Base-by-base conservation (phyloP, 441 rosid genomes). In the Populus trichocarpa region DNA sequence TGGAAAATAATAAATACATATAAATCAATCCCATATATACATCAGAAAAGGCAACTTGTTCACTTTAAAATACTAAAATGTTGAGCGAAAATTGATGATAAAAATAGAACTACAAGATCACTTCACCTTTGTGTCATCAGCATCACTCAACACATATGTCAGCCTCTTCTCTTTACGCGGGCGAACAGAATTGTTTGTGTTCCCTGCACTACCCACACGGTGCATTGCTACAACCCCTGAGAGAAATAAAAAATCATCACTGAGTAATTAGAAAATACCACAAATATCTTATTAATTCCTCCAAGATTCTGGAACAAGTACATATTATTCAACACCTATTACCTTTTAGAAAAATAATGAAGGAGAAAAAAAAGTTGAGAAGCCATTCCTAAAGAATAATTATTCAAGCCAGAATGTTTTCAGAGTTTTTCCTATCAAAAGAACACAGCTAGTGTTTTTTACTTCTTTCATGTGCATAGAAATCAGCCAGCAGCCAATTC, bases 181-280 rank as follows among this genome's bases (percentile, higher is more conserved):
- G 46, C 99, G 99, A 81, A 84, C 90, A 84, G 99, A 95, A 86
- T 90, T 90, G 75, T 84, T 74, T 35, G 90, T 92, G 88, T 96
- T 97, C 81, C 99, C 99, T 6, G 97, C 90, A 90, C 99, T 97
- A 82, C 96, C 99, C 84, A 97, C 99, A 4, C 99, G 98, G 92
- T 97, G 99, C 99, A 97, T 97, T 65, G 89, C 91, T 81, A 84
- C 66, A 72, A 71, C 36, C 77, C 83, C 79, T 83, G 67, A 77
- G 28, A 66, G 18, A 67, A 5, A 70, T 38, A 68, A 22, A 67
- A 63, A 14, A 70, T 3, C 73, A 68, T 75, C 76, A 75, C 63
- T 71, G 4, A 63, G 38, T 28, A 36, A 1, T 9, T 28, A 12
- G 73, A 69, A 64, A 16, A 25, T 7, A 12, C 23, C 28, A 50